Conservation (phyloP, 2,329 filamentous ascomycete genomes). For the Sporothrix brunneoviolacea region DNA sequence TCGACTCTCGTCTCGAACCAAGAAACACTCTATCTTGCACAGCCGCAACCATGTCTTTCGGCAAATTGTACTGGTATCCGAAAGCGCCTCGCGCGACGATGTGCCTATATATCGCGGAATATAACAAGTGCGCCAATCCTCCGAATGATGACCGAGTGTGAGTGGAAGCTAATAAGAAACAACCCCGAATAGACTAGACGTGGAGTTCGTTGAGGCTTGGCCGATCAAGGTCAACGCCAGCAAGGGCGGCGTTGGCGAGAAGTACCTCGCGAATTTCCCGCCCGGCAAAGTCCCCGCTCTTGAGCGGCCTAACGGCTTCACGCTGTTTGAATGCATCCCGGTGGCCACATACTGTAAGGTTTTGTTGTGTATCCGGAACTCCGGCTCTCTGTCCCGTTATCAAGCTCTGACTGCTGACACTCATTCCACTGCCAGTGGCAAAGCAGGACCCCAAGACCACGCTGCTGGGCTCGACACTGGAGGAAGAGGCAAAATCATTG, state of each 20-base stretch:
- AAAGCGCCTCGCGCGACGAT: conserved; percentile 7
- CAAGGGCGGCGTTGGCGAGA: conserved; percentile 16
- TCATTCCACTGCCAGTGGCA: conserved; percentile 25
- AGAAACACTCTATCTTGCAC: background rate
- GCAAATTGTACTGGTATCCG: conserved; percentile 3
- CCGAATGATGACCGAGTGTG: too few relatives aligned
- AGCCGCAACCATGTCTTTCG: conserved; percentile 8
- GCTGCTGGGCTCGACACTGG: conserved; percentile 34
- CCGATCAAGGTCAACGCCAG: background rate
- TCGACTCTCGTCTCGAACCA: background rate
- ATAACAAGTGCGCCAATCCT: background rate
- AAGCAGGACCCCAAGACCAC: conserved; percentile 33
- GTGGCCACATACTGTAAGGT: conserved; percentile 24
- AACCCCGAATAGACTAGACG: background rate
- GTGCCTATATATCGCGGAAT: conserved; percentile 1
- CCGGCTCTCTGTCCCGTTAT: background rate
- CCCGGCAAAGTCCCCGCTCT: conserved; percentile 45
- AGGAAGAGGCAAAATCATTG: conserved; percentile 34
- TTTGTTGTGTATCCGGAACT: background rate
- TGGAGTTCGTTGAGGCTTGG: background rate
- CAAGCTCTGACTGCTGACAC: conserved; percentile 16
- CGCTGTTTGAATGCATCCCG: conserved; percentile 38
- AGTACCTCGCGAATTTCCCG: conserved; percentile 45
- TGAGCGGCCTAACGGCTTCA: conserved; percentile 40
- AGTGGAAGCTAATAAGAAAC: too few relatives aligned